These are phyloP conservation scores for Lyophyllum decastes DNA, from an alignment of 768 basidiomycete species.

Conservation along the genomic window DNA sequence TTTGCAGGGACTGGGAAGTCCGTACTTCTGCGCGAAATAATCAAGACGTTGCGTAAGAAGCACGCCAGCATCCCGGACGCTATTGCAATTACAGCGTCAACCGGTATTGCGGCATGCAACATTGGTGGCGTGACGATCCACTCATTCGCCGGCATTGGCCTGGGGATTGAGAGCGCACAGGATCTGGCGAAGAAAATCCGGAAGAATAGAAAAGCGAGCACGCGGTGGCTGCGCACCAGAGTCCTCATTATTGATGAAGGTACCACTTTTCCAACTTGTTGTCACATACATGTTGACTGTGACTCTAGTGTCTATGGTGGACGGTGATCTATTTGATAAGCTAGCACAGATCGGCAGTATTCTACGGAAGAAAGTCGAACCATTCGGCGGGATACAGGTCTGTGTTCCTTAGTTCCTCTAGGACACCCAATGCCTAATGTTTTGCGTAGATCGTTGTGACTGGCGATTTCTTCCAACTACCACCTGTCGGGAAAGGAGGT, in stretches of 20 bases:
- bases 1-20: slow-evolving; percentile 92
- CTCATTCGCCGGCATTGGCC: slow-evolving; percentile 92
- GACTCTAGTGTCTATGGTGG: slow-evolving; percentile 92
- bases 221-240: slow-evolving; percentile 82
- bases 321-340: slow-evolving; percentile 92
- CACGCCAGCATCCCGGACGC: slow-evolving; percentile 59
- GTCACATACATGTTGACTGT: background rate
- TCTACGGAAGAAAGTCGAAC: slow-evolving; percentile 60
- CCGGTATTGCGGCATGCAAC: slow-evolving; percentile 95
- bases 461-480: slow-evolving; percentile 98
- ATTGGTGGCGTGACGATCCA: slow-evolving; percentile 96
- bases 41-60: slow-evolving; percentile 65
- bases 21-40: slow-evolving; percentile 90
- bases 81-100: slow-evolving; percentile 89
- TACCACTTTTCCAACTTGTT: slow-evolving; percentile 24
- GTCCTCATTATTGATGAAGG: slow-evolving; percentile 87
- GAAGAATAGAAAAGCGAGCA: slow-evolving; percentile 81
- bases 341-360: slow-evolving; percentile 68
- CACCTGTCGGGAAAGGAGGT: slow-evolving; percentile 78
- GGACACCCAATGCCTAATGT: background rate
- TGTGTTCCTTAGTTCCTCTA: background rate
- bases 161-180: slow-evolving; percentile 69
- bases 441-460: slow-evolving; percentile 76
- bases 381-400: slow-evolving; percentile 96
- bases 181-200: slow-evolving; percentile 64